Evolutionary conservation across 2,329 filamentous ascomycete genomes (phyloP), one percentile per base, ranked within the genome.

Genomic region (Cladosporium sphaerospermum): DNA sequence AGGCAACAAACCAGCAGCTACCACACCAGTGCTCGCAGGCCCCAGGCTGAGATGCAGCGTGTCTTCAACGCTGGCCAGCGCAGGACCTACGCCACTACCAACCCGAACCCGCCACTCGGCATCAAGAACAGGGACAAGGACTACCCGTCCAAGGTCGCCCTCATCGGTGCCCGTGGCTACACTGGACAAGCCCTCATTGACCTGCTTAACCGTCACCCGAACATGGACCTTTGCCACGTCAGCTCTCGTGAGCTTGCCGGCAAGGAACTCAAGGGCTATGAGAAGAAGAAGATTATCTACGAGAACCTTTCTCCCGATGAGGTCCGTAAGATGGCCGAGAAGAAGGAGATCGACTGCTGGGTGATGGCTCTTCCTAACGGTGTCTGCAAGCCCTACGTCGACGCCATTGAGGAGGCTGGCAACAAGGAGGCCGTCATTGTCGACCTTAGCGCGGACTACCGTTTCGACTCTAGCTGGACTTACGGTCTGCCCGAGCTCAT

Each of bases 341-440:
- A 85, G 32, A 87, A 88, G 48, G 82, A 91, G 64, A 84, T 97
- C 46, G 92, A 97, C 74, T 93, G 88, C 73, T 97, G 91, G 91
- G 88, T 97, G 42, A 93, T 97, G 88, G 93, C 93, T 34, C 82
- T 97, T 31, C 93, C 92, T 42, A 99, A 97, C 66, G 88, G 89
- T 56, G 89, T 96, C 46, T 96, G 89, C 81, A 88, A 90, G 74
- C 91, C 93, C 0, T 99, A 86, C 62, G 86, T 97, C 9, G 89
- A 97, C 59, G 92, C 92, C 7, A 82, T 97, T 50, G 82, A 91
- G 62, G 80, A 86, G 64, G 82, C 79, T 32, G 82, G 82, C 54
- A 79, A 82, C 66, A 75, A 75, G 47, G 68, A 74, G 64, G 90
- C 87, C 62, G 76, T 97, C 39, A 88, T 97, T 61, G 79, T 99